These are phyloP conservation scores for Galerina marginata DNA, from an alignment of 768 basidiomycete genomes.

Conservation along the genomic window DNA sequence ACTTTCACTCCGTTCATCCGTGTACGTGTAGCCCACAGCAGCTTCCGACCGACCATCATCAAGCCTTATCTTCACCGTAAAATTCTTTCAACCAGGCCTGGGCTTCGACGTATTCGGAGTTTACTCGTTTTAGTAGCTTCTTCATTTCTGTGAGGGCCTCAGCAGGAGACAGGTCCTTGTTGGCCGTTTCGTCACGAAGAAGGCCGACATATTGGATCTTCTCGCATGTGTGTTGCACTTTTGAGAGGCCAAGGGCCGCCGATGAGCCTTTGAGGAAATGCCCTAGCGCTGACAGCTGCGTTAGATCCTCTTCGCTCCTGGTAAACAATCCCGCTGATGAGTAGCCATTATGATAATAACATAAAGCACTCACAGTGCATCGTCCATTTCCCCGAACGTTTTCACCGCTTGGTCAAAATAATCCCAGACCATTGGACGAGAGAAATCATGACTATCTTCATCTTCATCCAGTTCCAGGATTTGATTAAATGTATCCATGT, in stretches of 20 bases:
- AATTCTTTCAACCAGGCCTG: conserved; percentile 67
- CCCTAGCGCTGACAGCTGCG: conserved; percentile 72
- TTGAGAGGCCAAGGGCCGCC: conserved; percentile 84
- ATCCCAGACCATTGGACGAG: conserved; percentile 73
- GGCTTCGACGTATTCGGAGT: conserved; percentile 72
- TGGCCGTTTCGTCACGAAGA: conserved; percentile 59
- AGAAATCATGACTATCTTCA: conserved; percentile 72
- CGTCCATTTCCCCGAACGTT: conserved; percentile 82
- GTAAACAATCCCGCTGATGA: conserved; percentile 14
- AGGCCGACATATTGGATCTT: conserved; percentile 89
- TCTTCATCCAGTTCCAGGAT: conserved; percentile 93
- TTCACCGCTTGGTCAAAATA: conserved; percentile 81
- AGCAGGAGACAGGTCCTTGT: conserved; percentile 42
- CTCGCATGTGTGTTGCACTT: conserved; percentile 87
- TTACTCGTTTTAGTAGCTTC: conserved; percentile 60
- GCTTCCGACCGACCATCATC: background rate
- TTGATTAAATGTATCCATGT: conserved; percentile 84
- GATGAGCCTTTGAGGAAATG: conserved; percentile 99
- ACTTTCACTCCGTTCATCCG: conserved; percentile 14
- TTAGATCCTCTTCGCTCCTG: conserved; percentile 66
- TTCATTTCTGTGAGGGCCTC: conserved; percentile 66
- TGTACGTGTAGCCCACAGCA: background rate
- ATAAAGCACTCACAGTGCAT: conserved; percentile 67
- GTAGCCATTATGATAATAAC: conserved; percentile 4
- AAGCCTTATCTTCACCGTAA: conserved; percentile 28